Conservation (phyloP, 345 rosid genomes). For the Brassica incana region DNA sequence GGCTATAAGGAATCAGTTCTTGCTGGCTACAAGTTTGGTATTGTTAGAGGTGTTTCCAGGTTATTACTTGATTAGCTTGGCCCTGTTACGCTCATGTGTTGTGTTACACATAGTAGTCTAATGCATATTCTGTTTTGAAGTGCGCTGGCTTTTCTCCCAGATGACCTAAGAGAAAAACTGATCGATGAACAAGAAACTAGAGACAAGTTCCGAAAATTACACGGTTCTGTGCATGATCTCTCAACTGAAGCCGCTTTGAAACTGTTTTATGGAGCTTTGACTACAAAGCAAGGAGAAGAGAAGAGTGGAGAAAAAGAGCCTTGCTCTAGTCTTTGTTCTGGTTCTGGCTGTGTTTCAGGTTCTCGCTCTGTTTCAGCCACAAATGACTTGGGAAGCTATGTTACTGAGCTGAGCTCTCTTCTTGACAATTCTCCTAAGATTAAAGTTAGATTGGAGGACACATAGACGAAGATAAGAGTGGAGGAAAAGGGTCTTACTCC, state of each 20-base stretch:
- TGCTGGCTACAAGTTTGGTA: slow-evolving; percentile 71
- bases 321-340: slow-evolving; percentile 19
- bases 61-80: slow-evolving; percentile 12
- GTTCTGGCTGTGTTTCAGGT: neutral
- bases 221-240: slow-evolving; percentile 46
- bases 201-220: slow-evolving; percentile 43
- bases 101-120: neutral
- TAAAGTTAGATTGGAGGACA: slow-evolving; percentile 30
- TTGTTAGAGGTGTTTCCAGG: slow-evolving; percentile 79
- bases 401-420: slow-evolving; percentile 55
- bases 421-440: slow-evolving; percentile 51
- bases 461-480: slow-evolving; percentile 4
- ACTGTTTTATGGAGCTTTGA: slow-evolving; percentile 42
- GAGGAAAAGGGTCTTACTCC: neutral
- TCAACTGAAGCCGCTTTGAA: slow-evolving; percentile 60
- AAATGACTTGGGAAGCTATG: slow-evolving; percentile 39
- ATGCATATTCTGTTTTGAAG: slow-evolving; percentile 34
- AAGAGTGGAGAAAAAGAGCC: slow-evolving; percentile 30
- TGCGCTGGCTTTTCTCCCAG: slow-evolving; percentile 61
- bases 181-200: slow-evolving; percentile 49
- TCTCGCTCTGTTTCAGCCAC: neutral
- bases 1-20: slow-evolving; percentile 72
- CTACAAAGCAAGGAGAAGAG: slow-evolving; percentile 36
- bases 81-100: neutral
- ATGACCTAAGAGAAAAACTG: slow-evolving; percentile 53